These are phyloP conservation scores for Peronosclerospora sorghi DNA, from an alignment of 352 stramenopile genomes.

Conservation along the genomic window DNA sequence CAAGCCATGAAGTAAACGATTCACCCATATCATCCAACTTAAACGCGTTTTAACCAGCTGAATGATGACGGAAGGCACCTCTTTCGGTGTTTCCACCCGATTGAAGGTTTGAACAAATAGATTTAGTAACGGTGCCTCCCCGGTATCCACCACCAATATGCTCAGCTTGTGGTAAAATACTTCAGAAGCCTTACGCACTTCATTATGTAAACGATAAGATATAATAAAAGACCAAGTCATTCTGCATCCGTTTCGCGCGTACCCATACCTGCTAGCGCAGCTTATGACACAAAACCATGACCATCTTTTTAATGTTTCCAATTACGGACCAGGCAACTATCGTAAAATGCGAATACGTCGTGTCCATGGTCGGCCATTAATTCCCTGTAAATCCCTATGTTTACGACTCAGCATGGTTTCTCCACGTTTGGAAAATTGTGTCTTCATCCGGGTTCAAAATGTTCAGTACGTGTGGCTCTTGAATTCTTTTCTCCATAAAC, in stretches of 20 bases:
- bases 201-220: not conserved
- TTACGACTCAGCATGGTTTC: too few relatives aligned
- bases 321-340: slow-evolving; percentile 10
- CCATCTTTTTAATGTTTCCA: not conserved
- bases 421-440: slow-evolving; percentile 7
- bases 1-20: not conserved
- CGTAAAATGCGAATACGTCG: slow-evolving; percentile 8
- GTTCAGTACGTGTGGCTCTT: slow-evolving; percentile 4
- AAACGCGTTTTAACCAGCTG: slow-evolving; percentile 1
- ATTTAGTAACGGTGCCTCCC: slow-evolving; percentile 2
- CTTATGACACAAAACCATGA: not conserved
- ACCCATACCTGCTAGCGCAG: not conserved
- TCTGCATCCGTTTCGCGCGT: not conserved
- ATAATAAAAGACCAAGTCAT: not conserved
- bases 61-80: not conserved
- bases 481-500: not conserved
- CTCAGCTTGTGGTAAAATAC: not conserved
- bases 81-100: not conserved
- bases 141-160: slow-evolving; percentile 5
- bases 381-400: slow-evolving; percentile 4
- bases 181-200: slow-evolving; percentile 1
- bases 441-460: slow-evolving; percentile 16
- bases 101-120: slow-evolving; percentile 6
- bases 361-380: slow-evolving; percentile 4
- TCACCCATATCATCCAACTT: slow-evolving; percentile 2